Base-by-base conservation (phyloP, 192 early-diverging fungal species). In the Spinellus fusiger region DNA sequence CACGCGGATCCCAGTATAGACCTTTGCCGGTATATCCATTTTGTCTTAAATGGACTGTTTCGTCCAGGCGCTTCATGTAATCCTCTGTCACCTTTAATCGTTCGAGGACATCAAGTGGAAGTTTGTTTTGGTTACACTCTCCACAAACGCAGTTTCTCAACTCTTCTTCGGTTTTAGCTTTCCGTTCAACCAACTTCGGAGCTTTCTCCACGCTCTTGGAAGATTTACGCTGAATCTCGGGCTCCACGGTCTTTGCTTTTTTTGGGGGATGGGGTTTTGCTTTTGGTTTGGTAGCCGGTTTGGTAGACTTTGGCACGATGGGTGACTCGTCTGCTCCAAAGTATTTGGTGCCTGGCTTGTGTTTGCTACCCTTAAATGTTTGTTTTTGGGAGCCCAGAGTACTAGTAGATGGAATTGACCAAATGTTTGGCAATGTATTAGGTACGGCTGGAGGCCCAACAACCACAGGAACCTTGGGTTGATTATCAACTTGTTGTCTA, bases 1-100 rank as follows among this genome's bases (percentile, higher is more conserved):
- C 57, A 13, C 57, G 57, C 16, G 57, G 57, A 59, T 59, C 57
- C 57, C 57, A 59, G 20, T 23, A 18, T 5, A 38, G 16, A 47
- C 40, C 40, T 5, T 22, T 3, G 16, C 57, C 57, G 7, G 57
- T 59, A 31, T 44, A 59, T 13, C 57, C 57, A 12, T 32, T 27
- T 4, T 12, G 23, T 48, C 57, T 25, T 32, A 29, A 38, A 31
- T 49, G 27, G 16, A 38, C 40, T 29, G 57, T 59, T n/a, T 49
- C 3, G 16, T 49, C 46, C 4, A 59, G 13, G 16, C n/a, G 25
- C n/a, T 59, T 28, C 27, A 46, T 38, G n/a, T 59, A 46, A 32
- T 59, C 40, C 16, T 46, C 44, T 15, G 57, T 27, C 6, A 59
- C 26, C 7, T 49, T 29, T 20, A 59, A 28, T 59, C 44, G 26